Evolutionary conservation across 2,329 filamentous ascomycete species (phyloP).

Genomic region (Trichoderma aggressivum): DNA sequence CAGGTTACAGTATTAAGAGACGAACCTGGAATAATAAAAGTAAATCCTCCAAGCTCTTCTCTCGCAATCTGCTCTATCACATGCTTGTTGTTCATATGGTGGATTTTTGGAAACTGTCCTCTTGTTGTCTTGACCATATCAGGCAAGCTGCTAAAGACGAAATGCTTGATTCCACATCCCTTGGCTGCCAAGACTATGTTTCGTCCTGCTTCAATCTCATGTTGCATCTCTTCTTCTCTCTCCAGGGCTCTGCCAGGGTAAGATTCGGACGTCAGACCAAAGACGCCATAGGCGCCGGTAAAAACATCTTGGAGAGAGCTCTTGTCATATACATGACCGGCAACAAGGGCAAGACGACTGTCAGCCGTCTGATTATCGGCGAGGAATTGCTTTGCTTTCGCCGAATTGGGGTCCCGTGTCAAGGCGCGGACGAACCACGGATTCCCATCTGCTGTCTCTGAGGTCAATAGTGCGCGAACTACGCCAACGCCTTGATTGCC

Average conservation of each 20-base stretch:
- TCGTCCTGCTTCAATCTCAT: neutral
- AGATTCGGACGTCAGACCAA: neutral
- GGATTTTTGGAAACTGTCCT: neutral
- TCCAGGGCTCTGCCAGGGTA: neutral
- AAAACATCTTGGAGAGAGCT: neutral
- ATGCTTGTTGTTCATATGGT: neutral
- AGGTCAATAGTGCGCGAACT: neutral
- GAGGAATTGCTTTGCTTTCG: neutral
- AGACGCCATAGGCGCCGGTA: neutral
- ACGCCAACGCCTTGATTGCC: neutral
- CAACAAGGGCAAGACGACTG: neutral
- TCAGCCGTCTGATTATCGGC: neutral
- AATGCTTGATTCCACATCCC: neutral
- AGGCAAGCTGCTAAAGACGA: neutral
- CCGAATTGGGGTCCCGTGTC: neutral
- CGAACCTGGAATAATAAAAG: neutral
- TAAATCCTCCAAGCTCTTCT: neutral
- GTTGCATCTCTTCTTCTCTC: neutral
- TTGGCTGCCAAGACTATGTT: neutral
- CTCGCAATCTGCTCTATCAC: neutral
- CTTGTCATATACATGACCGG: neutral
- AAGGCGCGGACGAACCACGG: neutral
- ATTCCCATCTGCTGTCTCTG: neutral
- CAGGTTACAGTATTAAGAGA: fast-evolving
- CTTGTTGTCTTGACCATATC: neutral